Evolutionary conservation across 208 protist species (phyloP).

Genomic region (Tritrichomonas foetus): DNA sequence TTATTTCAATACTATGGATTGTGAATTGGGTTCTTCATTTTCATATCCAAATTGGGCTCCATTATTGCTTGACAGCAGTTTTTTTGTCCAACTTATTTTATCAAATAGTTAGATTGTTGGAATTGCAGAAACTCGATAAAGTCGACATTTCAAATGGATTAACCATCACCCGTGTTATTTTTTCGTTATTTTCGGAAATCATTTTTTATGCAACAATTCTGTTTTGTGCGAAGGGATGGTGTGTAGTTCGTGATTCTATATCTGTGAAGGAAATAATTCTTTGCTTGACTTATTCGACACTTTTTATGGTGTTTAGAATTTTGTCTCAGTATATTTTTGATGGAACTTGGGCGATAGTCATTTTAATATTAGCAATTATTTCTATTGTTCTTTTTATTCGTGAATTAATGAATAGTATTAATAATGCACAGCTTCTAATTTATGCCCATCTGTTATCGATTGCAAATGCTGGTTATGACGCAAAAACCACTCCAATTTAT

Average conservation of each 20-base stretch:
- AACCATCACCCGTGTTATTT: neutral
- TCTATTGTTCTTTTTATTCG: neutral
- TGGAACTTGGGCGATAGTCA: neutral
- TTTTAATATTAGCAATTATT: neutral
- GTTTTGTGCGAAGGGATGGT: neutral
- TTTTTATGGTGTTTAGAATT: neutral
- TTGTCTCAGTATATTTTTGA: neutral
- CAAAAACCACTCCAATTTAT: neutral
- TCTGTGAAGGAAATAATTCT: neutral
- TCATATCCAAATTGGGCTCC: neutral
- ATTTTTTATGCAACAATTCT: neutral
- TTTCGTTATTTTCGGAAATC: neutral
- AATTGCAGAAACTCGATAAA: too few relatives aligned
- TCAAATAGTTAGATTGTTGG: too few relatives aligned
- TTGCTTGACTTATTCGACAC: neutral
- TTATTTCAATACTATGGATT: neutral
- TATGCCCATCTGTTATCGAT: neutral
- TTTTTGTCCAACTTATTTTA: neutral
- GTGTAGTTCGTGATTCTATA: neutral
- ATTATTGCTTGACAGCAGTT: neutral
- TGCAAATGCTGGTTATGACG: neutral
- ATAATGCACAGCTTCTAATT: neutral
- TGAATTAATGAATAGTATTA: neutral
- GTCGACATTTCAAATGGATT: too few relatives aligned
- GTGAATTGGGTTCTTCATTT: slow-evolving; percentile 28